Conservation (phyloP, 2,329 filamentous ascomycete species). For the Paecilomyces sp. region DNA sequence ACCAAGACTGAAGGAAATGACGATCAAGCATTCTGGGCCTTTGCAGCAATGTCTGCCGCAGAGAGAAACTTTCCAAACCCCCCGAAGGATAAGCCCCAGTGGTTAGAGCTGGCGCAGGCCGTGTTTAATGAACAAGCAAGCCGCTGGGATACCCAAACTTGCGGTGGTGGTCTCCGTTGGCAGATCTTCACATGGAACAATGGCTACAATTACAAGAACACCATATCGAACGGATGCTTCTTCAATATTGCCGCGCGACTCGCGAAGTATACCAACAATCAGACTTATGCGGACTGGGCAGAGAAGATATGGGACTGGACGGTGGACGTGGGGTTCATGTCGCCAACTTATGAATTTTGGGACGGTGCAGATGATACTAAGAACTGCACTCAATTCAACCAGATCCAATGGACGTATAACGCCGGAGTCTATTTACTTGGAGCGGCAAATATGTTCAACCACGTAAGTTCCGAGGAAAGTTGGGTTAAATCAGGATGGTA, state of each 20-base stretch:
- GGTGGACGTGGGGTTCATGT: slow-evolving; percentile 17
- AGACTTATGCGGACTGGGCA: slow-evolving; percentile 58
- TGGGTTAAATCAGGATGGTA: background rate
- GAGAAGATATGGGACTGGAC: slow-evolving; percentile 59
- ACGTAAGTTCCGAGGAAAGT: slow-evolving; percentile 27
- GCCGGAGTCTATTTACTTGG: slow-evolving; percentile 54
- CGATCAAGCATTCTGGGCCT: slow-evolving; percentile 53
- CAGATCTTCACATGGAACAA: slow-evolving; percentile 73
- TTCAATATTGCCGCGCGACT: slow-evolving; percentile 74
- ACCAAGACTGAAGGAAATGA: slow-evolving; percentile 45
- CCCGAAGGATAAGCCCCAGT: slow-evolving; percentile 14
- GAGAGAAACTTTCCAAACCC: slow-evolving; percentile 36
- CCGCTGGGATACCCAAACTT: slow-evolving; percentile 63
- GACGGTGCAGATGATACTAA: slow-evolving; percentile 38
- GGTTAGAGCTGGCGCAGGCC: slow-evolving; percentile 57
- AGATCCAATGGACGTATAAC: slow-evolving; percentile 60
- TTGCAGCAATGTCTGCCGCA: slow-evolving; percentile 50
- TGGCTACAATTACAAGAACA: slow-evolving; percentile 78
- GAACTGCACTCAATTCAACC: slow-evolving; percentile 56
- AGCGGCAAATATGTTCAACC: slow-evolving; percentile 63
- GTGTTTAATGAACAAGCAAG: slow-evolving; percentile 64
- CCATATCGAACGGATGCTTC: slow-evolving; percentile 72
- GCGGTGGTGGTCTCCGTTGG: slow-evolving; percentile 69
- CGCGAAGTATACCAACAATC: slow-evolving; percentile 57
- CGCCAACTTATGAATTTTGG: slow-evolving; percentile 6